Evolutionary conservation across 495 filamentous ascomycete genomes (phyloP).

Genomic region (Lasiosphaeria hispida): DNA sequence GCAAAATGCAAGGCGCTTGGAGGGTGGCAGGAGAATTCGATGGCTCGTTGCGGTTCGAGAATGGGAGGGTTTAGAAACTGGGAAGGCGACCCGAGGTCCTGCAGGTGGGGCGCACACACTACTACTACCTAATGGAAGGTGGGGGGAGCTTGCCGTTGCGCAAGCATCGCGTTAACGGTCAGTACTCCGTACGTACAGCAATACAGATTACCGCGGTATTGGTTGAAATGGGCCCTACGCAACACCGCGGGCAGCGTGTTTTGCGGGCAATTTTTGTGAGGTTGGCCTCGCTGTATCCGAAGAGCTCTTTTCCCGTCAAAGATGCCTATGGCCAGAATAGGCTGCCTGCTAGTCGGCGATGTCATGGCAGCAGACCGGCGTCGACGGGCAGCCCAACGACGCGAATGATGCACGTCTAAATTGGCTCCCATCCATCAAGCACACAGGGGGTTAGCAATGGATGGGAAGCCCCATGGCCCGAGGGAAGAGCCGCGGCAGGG

Average conservation of each 20-base stretch:
- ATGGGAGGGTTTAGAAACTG: constrained; percentile 4
- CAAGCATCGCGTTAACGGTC: too few species aligned
- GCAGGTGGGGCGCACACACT: not conserved
- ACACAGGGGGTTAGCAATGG: not conserved
- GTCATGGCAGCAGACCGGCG: not conserved
- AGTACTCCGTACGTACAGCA: too few species aligned
- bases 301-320: too few species aligned
- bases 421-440: constrained; percentile 4
- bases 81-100: constrained; percentile 13
- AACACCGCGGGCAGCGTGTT: too few species aligned
- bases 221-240: too few species aligned
- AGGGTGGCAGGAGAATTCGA: constrained; percentile 13
- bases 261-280: too few species aligned
- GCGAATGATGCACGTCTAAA: constrained; percentile 9
- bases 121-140: too few species aligned
- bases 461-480: not conserved
- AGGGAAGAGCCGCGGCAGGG: too few species aligned
- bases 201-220: too few species aligned
- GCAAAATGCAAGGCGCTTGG: constrained; percentile 18
- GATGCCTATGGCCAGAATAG: not conserved
- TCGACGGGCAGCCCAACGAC: not conserved
- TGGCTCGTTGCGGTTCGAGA: not conserved
- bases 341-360: not conserved
- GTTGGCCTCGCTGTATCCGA: too few species aligned
- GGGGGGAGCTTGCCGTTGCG: too few species aligned